Evolutionary conservation across 495 filamentous ascomycete genomes (phyloP), one percentile per base, ranked within the genome.

Genomic region (Neurospora africana): DNA sequence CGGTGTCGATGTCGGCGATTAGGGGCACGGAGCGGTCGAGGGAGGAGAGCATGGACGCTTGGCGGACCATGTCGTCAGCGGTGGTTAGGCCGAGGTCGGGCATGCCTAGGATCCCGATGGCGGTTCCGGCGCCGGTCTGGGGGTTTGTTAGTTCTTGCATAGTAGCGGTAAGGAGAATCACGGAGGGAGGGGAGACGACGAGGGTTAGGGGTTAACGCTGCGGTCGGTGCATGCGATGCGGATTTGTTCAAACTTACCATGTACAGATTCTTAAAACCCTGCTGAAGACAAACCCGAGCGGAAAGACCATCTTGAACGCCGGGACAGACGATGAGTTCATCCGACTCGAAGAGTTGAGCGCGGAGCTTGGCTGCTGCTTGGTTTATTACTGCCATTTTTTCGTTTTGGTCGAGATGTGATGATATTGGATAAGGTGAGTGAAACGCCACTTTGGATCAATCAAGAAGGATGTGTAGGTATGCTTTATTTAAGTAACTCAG

Each of bases 301-400:
- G 89, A 88, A 27, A 91, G 84, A 7, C 91, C 90, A 82, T 93
- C 91, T 74, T 92, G 90, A 1, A 93, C 89, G 58, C 90, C 91
- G 1, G 91, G 91, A 68, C 88, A 91, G 3, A 90, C 84, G 19
- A 89, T 82, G 58, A 85, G 77, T 15, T 79, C 75, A 37, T 78
- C 75, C 30, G 78, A 75, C 19, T 81, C 73, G 15, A 75, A 77
- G 21, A 86, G 76, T 70, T 81, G 75, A 33, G 77, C 77, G 68
- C 82, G 81, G 33, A 86, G 79, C 73, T 76, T 81, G 5, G 81
- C 79, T n/a, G 78, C 79, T 53, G 82, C 77, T 67, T 75, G 74
- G 44, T 73, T 76, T 38, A 44, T 43, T 71, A 74, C 70, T 47
- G 69, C 41, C 27, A 70, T 38, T 36, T 36, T 36, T n/a, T n/a